These are phyloP conservation scores for Hemileia vastatrix DNA, from an alignment of 1,284 basidiomycete genomes.

Conservation along the genomic window DNA sequence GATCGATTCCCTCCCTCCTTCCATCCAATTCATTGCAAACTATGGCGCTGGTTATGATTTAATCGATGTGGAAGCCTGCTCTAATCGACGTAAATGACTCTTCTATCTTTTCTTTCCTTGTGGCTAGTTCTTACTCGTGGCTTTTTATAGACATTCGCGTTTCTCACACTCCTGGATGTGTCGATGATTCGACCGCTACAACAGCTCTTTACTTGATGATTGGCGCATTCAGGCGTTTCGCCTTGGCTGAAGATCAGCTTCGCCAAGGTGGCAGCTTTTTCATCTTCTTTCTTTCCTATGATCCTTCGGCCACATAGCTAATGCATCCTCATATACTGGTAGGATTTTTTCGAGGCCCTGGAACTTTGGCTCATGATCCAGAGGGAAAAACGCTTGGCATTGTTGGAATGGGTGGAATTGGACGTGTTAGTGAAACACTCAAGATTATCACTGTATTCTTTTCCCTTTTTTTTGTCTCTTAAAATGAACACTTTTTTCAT, in stretches of 20 bases:
- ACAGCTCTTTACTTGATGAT: constrained; percentile 75
- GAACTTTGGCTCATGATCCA: constrained; percentile 61
- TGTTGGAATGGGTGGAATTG: constrained; percentile 82
- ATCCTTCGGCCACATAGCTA: too few relatives aligned
- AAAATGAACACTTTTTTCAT: background rate
- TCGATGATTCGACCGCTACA: constrained; percentile 84
- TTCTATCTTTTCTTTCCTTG: constrained; percentile 16
- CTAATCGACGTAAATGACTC: constrained; percentile 52
- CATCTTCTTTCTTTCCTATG: background rate
- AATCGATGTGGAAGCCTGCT: constrained; percentile 63
- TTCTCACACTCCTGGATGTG: constrained; percentile 82
- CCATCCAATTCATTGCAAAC: constrained; percentile 19
- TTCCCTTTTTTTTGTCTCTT: background rate
- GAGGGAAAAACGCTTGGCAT: constrained; percentile 70
- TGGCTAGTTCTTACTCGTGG: constrained; percentile 1
- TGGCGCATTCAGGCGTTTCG: constrained; percentile 69
- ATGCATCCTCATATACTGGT: background rate
- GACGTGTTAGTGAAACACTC: constrained; percentile 43
- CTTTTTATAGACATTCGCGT: constrained; percentile 60
- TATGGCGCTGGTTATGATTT: constrained; percentile 27
- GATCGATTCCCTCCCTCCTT: constrained; percentile 4
- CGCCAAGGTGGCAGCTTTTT: constrained; percentile 46
- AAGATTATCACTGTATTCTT: background rate
- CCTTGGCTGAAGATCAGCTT: constrained; percentile 60
- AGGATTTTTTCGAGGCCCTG: constrained; percentile 30